Percentiles rank a stretch among this genome's conserved stretches.
These are phyloP conservation scores for Flaveria linearis DNA, from an alignment of 129 eudicot species.

Conservation along the genomic window DNA sequence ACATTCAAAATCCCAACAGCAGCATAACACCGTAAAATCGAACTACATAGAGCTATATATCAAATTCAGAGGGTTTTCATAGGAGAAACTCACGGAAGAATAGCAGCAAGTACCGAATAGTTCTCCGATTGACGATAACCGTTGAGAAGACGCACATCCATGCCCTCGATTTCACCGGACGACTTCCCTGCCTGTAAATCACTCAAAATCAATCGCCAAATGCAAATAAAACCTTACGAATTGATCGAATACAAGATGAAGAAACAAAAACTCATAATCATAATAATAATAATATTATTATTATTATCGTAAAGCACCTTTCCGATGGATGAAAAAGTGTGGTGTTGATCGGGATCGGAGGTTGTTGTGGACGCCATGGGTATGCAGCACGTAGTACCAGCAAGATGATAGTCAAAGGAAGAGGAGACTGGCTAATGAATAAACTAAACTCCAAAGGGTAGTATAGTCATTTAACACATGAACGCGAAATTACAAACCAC, in stretches of 20 bases:
- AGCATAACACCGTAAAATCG: neutral
- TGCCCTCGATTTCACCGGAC: constrained; percentile 48
- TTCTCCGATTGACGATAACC: constrained; percentile 36
- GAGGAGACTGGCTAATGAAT: constrained; percentile 20
- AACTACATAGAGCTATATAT: neutral
- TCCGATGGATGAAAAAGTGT: constrained; percentile 46
- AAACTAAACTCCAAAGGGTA: constrained; percentile 15
- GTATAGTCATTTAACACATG: neutral
- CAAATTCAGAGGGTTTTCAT: neutral
- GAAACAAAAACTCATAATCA: neutral
- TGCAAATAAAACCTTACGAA: neutral
- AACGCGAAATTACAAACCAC: too few species aligned
- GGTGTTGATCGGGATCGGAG: constrained; percentile 52
- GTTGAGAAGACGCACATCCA: constrained; percentile 49
- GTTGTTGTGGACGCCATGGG: constrained; percentile 37
- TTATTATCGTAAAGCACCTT: constrained; percentile 35
- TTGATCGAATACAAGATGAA: neutral
- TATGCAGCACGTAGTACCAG: constrained; percentile 34
- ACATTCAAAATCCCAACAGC: constrained; percentile 5
- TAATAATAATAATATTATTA: neutral
- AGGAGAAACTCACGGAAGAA: constrained; percentile 65
- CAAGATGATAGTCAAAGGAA: neutral
- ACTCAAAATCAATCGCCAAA: constrained; percentile 1
- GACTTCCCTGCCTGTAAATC: constrained; percentile 43
- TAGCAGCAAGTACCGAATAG: constrained; percentile 56